Percentiles rank a stretch among this genome's conserved stretches.
Evolutionary conservation across 768 basidiomycete genomes (phyloP).

Genomic region (Leccinum ochraceum): DNA sequence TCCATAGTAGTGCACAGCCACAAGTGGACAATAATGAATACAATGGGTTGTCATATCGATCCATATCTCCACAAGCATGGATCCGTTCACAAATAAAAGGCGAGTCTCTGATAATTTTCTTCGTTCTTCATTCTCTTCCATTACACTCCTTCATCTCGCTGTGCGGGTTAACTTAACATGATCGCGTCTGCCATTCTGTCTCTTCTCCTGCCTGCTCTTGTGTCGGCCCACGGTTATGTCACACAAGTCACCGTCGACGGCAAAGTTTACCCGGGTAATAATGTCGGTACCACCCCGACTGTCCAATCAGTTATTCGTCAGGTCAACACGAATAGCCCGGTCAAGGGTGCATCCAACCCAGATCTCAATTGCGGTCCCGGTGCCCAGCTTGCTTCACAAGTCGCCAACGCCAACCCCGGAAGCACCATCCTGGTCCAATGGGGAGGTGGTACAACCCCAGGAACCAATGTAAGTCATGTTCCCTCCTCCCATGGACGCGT

Average conservation of each 20-base stretch:
- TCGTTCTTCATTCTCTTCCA: not conserved
- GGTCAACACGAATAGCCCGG: constrained; percentile 43
- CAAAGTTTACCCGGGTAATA: constrained; percentile 30
- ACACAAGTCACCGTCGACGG: constrained; percentile 31
- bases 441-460: constrained; percentile 42
- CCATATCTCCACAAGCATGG: not conserved
- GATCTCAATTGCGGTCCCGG: constrained; percentile 58
- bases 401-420: constrained; percentile 59
- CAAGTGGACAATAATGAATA: not conserved
- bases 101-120: not conserved
- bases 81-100: not conserved
- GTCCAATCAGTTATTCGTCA: constrained; percentile 42
- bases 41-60: not conserved
- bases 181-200: constrained; percentile 13
- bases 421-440: constrained; percentile 54
- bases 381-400: constrained; percentile 46
- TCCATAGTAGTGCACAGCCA: not conserved
- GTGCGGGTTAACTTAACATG: constrained; percentile 25
- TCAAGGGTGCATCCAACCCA: constrained; percentile 56
- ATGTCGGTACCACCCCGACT: constrained; percentile 29
- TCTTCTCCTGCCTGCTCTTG: constrained; percentile 26
- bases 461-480: constrained; percentile 24
- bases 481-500: not conserved
- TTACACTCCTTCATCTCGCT: constrained; percentile 19
- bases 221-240: constrained; percentile 32